Base-by-base conservation (phyloP, 2,329 filamentous ascomycete genomes). In the Helotiales sp. region DNA sequence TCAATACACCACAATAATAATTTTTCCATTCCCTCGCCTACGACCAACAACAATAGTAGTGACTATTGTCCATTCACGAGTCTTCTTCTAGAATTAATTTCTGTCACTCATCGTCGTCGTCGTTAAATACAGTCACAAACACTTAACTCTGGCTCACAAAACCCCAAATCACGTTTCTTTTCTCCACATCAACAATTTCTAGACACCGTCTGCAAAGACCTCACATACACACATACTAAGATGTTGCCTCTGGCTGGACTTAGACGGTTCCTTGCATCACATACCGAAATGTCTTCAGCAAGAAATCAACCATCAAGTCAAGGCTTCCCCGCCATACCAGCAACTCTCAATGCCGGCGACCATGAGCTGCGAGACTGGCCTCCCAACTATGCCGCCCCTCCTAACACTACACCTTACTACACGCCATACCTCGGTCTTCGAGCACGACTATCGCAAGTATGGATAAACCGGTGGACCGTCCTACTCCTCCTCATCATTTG, bases 381-480 rank as follows among this genome's bases (percentile, higher is more conserved):
- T 37, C 28, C 55, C 20, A 52, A 68, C 20, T 40, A 71, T 20
- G 40, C 60, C 32, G 40, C 61, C 22, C 70, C 69, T 58, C 77
- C 86, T 78, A 84, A 84, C 78, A 89, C 91, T 70, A 86, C 88
- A 79, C 87, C 87, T 78, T 87, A 87, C 77, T 86, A 91, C 76
- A 97, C 93, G 71, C 95, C 96, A 69, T 98, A 98, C 79, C 91
- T 99, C 70, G 93, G 94, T 75, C 88, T 97, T 77, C 89, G 89
- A 76, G 90, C 95, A 75, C 90, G 94, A 75, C 86, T 98, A 75
- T 98, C 96, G 61, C 96, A 99, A 83, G 86, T 96, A 79, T 97
- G 95, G 93, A 89, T 99, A 82, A 98, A 99, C 83, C 88, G 92
- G 80, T 99, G 96, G 96, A 98, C 96, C 45, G 85, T 98, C 68